phyloP scores from a whole-genome alignment of 1,139 yeast species.

The Sugiyamaella novakii region DNA sequence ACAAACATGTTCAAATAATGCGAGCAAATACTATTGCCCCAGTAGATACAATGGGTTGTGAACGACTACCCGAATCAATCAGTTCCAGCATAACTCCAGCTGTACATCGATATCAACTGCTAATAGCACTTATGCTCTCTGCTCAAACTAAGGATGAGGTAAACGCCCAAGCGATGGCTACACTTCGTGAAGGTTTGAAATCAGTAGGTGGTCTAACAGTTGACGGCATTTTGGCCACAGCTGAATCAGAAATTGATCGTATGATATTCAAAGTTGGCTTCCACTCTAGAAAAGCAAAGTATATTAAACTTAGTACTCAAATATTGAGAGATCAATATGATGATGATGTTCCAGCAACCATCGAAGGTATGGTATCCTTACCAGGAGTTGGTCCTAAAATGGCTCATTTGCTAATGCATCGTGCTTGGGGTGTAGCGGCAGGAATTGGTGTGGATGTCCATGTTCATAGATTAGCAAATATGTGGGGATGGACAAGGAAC shows the following conservation, averaged over 20 bases:
- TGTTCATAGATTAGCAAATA: slow-evolving; percentile 74
- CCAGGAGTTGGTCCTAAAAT: slow-evolving; percentile 98
- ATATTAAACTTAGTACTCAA: slow-evolving; percentile 62
- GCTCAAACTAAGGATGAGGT: slow-evolving; percentile 93
- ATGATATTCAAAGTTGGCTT: slow-evolving; percentile 84
- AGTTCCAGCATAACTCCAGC: slow-evolving; percentile 38
- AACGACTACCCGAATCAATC: slow-evolving; percentile 56
- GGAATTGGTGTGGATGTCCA: slow-evolving; percentile 97
- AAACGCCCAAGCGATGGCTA: slow-evolving; percentile 70
- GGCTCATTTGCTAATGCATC: slow-evolving; percentile 80
- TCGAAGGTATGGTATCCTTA: slow-evolving; percentile 63
- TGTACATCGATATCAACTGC: slow-evolving; percentile 67
- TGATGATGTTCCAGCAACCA: slow-evolving; percentile 64
- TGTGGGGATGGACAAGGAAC: slow-evolving; percentile 73
- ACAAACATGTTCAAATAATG: slow-evolving; percentile 66
- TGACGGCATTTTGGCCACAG: slow-evolving; percentile 48
- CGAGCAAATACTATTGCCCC: slow-evolving; percentile 68
- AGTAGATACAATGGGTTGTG: slow-evolving; percentile 90
- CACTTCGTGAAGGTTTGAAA: slow-evolving; percentile 49
- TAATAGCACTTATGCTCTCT: slow-evolving; percentile 81
- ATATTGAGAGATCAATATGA: slow-evolving; percentile 54
- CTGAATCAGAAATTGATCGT: slow-evolving; percentile 60
- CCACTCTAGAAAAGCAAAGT: slow-evolving; percentile 75
- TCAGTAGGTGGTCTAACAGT: slow-evolving; percentile 41
- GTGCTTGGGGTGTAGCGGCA: slow-evolving; percentile 70